phyloP scores from a whole-genome alignment of 1,139 yeast species.

The Geotrichum phurueaensis region DNA sequence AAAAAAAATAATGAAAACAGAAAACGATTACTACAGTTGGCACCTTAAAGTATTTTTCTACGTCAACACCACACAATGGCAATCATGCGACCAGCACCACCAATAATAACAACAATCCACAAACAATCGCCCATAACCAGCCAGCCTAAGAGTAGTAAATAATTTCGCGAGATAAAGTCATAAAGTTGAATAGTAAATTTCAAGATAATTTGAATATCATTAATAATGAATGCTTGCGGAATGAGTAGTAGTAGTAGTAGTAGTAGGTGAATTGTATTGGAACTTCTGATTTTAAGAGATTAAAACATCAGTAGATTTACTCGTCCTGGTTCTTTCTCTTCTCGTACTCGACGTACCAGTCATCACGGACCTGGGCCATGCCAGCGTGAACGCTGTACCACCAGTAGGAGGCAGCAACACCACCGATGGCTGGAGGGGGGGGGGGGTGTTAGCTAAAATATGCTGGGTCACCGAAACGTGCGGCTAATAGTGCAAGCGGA shows the following conservation, averaged over 20 bases:
- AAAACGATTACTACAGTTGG: not conserved
- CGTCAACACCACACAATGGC: not conserved
- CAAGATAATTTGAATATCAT: not conserved
- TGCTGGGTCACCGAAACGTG: not conserved
- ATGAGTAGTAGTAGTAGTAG: not conserved
- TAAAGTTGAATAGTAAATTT: not conserved
- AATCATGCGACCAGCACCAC: not conserved
- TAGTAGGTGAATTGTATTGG: not conserved
- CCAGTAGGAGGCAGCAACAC: slow-evolving; percentile 54
- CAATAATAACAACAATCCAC: not conserved
- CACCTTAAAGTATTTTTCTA: not conserved
- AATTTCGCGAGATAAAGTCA: not conserved
- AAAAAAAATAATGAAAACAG: not conserved
- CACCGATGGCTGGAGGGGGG: slow-evolving; percentile 39
- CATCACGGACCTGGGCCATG: slow-evolving; percentile 68
- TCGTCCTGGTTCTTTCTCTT: slow-evolving; percentile 66
- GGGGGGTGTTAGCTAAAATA: not conserved
- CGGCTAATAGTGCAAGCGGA: not conserved
- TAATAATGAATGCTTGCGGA: not conserved
- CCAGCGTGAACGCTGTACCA: slow-evolving; percentile 75
- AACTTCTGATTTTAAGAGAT: not conserved
- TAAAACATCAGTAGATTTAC: slow-evolving; percentile 22
- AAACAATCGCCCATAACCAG: not conserved
- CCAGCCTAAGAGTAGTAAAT: not conserved
- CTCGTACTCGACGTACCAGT: slow-evolving; percentile 71